Percentiles rank a stretch among this genome's conserved stretches.
phyloP scores from a whole-genome alignment of 805 yeast species.

The Nakazawaea siamensis region DNA sequence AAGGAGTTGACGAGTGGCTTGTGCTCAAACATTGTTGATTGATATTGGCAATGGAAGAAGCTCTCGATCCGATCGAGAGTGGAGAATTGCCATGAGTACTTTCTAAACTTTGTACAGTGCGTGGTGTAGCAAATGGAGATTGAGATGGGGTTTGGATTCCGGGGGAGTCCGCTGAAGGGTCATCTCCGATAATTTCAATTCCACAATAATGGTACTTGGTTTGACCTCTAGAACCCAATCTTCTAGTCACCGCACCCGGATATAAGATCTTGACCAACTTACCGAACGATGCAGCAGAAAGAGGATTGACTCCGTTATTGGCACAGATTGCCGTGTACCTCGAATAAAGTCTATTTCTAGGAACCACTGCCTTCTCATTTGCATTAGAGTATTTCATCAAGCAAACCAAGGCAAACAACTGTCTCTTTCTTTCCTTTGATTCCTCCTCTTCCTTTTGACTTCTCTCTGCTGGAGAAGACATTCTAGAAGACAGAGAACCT shows the following conservation, averaged over 20 bases:
- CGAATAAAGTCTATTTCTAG: conserved; percentile 61
- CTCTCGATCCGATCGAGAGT: conserved; percentile 8
- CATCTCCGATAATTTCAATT: conserved; percentile 36
- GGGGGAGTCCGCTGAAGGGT: conserved; percentile 14
- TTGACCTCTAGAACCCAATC: conserved; percentile 77
- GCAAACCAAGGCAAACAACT: conserved; percentile 79
- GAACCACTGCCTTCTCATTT: conserved; percentile 44
- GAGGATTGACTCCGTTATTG: conserved; percentile 42
- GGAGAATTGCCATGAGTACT: conserved; percentile 8
- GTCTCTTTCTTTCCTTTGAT: conserved; percentile 63
- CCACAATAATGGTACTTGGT: conserved; percentile 87
- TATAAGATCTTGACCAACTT: conserved; percentile 57
- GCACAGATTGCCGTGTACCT: conserved; percentile 53
- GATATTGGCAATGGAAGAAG: conserved; percentile 7
- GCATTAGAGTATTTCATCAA: conserved; percentile 55
- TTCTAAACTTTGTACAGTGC: conserved; percentile 3
- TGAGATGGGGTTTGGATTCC: conserved; percentile 6
- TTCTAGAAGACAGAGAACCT: neutral
- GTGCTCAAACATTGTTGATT: conserved; percentile 4
- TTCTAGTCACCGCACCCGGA: conserved; percentile 63
- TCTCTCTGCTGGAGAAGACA: conserved; percentile 2
- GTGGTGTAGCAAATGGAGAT: conserved; percentile 8
- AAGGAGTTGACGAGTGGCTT: conserved; percentile 6
- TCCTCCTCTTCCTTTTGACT: conserved; percentile 13
- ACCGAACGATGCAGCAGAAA: conserved; percentile 75